Percentiles rank a stretch among this genome's conserved stretches.
These are phyloP conservation scores for Neoboletus brunneissimus DNA, from an alignment of 768 basidiomycete species.

Conservation along the genomic window DNA sequence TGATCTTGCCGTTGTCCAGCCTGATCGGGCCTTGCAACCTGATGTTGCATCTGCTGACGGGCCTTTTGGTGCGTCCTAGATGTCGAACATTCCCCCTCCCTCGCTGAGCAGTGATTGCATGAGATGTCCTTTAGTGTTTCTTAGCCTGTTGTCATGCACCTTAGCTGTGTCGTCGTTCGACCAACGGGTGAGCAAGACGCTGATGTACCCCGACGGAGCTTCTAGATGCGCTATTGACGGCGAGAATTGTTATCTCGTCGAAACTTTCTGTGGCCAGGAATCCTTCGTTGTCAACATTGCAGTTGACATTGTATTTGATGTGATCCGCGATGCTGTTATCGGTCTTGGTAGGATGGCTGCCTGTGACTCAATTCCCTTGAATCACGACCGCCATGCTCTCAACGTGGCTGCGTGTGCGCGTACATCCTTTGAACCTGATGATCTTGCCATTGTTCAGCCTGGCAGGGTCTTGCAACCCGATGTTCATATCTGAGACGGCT, in stretches of 20 bases:
- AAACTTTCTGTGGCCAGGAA: background rate
- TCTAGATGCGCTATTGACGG: background rate
- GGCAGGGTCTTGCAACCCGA: background rate
- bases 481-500: background rate
- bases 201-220: no score
- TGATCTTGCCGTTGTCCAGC: background rate
- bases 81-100: background rate
- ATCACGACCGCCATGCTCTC: background rate
- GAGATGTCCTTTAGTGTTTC: background rate
- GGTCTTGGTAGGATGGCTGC: background rate
- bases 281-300: background rate
- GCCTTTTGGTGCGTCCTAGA: background rate
- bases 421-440: background rate
- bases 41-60: background rate
- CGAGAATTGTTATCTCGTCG: no score
- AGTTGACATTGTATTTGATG: background rate
- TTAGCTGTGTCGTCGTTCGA: no score
- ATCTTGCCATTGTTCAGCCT: background rate
- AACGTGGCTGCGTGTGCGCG: background rate
- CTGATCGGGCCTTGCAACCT: background rate
- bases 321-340: background rate
- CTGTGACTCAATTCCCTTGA: background rate
- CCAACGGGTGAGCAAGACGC: no score
- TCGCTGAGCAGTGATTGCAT: background rate
- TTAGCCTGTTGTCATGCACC: no score